Evolutionary conservation across 805 yeast species (phyloP).

Genomic region (Torulaspora indica): DNA sequence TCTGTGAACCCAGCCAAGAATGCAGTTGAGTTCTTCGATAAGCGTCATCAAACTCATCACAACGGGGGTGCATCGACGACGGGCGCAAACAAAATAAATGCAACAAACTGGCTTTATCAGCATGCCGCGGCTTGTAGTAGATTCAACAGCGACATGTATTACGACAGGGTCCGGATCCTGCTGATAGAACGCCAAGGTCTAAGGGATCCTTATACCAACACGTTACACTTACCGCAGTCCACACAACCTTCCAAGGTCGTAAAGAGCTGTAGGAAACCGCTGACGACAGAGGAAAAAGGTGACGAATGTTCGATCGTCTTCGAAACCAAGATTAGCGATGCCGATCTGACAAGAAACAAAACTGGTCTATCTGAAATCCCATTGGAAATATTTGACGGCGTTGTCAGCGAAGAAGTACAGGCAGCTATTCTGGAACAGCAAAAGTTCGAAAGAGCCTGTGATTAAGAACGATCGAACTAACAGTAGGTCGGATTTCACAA

Average conservation of each 20-base stretch:
- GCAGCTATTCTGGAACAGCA: slow-evolving; percentile 62
- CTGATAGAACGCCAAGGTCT: slow-evolving; percentile 48
- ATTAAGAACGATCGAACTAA: background rate
- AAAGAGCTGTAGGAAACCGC: slow-evolving; percentile 21
- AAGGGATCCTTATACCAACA: slow-evolving; percentile 82
- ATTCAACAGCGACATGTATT: slow-evolving; percentile 58
- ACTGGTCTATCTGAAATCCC: slow-evolving; percentile 68
- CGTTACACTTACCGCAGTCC: slow-evolving; percentile 61
- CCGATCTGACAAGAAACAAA: slow-evolving; percentile 43
- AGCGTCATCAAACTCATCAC: slow-evolving; percentile 21
- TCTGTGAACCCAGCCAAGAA: slow-evolving; percentile 34
- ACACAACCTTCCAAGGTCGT: slow-evolving; percentile 64
- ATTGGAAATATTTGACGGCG: slow-evolving; percentile 50
- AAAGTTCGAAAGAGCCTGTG: slow-evolving; percentile 39
- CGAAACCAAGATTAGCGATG: slow-evolving; percentile 45
- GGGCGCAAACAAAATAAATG: slow-evolving; percentile 40
- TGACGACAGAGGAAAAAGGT: slow-evolving; percentile 26
- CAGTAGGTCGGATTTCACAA: too few species aligned
- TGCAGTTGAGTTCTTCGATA: slow-evolving; percentile 40
- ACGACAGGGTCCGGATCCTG: slow-evolving; percentile 50
- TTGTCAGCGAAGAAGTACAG: slow-evolving; percentile 53
- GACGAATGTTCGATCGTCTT: slow-evolving; percentile 39
- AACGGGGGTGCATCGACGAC: slow-evolving; percentile 38
- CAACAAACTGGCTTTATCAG: slow-evolving; percentile 79
- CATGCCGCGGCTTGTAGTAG: slow-evolving; percentile 75